Base-by-base conservation (phyloP, 176 grass and related monocot genomes). In the Eragrostis nindensis region DNA sequence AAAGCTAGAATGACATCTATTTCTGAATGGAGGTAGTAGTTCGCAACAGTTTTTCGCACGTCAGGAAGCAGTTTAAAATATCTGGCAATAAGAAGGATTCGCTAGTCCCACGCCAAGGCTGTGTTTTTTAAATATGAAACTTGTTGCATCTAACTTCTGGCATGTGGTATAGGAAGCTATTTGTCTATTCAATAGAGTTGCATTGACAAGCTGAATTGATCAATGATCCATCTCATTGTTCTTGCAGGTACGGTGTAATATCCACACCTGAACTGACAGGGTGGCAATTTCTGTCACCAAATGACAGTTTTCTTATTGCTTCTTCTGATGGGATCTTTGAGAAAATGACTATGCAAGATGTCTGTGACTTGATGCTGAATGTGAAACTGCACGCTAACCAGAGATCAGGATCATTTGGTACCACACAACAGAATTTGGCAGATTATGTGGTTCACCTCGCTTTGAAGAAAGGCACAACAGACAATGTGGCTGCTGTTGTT, bases 401-500 rank as follows among this genome's bases (percentile, higher is more conserved):
- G 15, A 54, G 89, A 36, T 84, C 32, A 26, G 79, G 52, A 40
- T 75, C 76, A 15, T 74, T 78, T 62, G 41, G 61, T 84, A 77
- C 62, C 10, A 78, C 82, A 55, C 82, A 81, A 64, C 72, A 89
- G 66, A 89, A 92, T 84, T 91, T 95, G 71, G 92, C 95, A 26
- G 88, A 94, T 55, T 77, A 88, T 90, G 27, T 95, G 49, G 73
- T 94, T 79, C 77, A 74, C 50, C 73, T 73, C 83, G 95, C 95
- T 77, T 88, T 94, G 82, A 80, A 98, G 77, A 95, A 83, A 83
- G 95, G 95, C 25, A 91, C 92, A 29, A 89, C 84, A 78, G 95
- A 98, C 82, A 98, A 98, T 87, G 90, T 98, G 61, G 95, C 95
- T 15, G 84, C 88, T 87, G 90, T 98, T 40, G 79, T 98, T 85